Conservation (phyloP, 1,284 basidiomycete species). For the Marasmius fiardii region DNA sequence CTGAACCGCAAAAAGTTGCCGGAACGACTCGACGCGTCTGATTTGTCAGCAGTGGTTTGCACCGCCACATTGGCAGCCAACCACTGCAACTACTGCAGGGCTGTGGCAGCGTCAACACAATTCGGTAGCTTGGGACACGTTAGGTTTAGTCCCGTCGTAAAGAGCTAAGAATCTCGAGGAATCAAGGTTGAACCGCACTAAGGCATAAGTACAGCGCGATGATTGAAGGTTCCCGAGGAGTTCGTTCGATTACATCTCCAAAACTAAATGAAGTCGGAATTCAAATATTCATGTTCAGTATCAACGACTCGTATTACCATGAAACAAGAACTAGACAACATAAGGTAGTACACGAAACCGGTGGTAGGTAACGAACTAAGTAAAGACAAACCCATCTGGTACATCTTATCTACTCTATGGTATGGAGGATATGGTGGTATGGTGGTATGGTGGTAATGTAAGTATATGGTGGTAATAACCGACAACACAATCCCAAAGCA, state of each 20-base stretch:
- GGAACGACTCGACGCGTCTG: background rate
- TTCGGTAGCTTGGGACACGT: too few relatives aligned
- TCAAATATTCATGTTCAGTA: background rate
- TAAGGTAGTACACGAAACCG: background rate
- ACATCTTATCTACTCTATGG: background rate
- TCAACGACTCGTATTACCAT: background rate
- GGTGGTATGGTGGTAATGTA: background rate
- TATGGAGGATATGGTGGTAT: background rate
- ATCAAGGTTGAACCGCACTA: too few relatives aligned
- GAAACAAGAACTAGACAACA: background rate
- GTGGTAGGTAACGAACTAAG: background rate
- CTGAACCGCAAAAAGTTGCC: background rate
- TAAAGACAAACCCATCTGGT: background rate
- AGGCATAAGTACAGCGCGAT: too few relatives aligned
- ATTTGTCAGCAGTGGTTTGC: background rate
- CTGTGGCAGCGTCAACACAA: too few relatives aligned
- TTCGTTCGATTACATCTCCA: too few relatives aligned
- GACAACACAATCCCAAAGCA: constrained; percentile 3
- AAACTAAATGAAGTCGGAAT: too few relatives aligned
- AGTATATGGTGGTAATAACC: background rate
- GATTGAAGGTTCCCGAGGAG: too few relatives aligned
- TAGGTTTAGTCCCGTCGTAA: too few relatives aligned
- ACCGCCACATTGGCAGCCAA: background rate
- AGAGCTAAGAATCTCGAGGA: too few relatives aligned
- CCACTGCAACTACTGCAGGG: too few relatives aligned